Conservation (phyloP, 2,329 filamentous ascomycete genomes). For the Colletotrichum phormii region DNA sequence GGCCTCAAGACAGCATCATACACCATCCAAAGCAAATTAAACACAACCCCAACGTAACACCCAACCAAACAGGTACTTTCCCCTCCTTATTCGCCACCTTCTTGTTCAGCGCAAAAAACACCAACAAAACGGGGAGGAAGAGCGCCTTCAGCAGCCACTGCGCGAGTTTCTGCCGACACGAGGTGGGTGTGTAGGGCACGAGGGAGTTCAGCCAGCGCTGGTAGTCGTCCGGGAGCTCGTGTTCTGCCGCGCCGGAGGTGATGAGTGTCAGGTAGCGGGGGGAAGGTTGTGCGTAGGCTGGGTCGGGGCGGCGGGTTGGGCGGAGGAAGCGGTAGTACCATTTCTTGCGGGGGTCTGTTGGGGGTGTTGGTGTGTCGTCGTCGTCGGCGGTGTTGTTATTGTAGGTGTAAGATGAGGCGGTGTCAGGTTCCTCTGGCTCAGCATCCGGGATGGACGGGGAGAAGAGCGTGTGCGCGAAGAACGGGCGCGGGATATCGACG, state of each 20-base stretch:
- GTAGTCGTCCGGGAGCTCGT: constrained; percentile 83
- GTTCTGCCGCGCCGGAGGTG: constrained; percentile 81
- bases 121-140: constrained; percentile 48
- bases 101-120: constrained; percentile 41
- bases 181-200: constrained; percentile 78
- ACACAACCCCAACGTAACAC: constrained; percentile 63
- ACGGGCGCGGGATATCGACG: constrained; percentile 67
- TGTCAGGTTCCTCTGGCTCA: constrained; percentile 36
- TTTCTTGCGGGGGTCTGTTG: constrained; percentile 44
- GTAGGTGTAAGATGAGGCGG: constrained; percentile 35
- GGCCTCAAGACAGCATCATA: constrained; percentile 63
- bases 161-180: constrained; percentile 73
- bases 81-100: constrained; percentile 75
- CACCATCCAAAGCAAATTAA: constrained; percentile 56
- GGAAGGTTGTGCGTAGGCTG: constrained; percentile 84
- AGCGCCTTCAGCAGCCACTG: constrained; percentile 65
- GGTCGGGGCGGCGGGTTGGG: constrained; percentile 67
- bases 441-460: constrained; percentile 65
- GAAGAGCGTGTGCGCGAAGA: constrained; percentile 88
- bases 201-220: constrained; percentile 77
- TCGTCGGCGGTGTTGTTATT: constrained; percentile 24
- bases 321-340: constrained; percentile 61
- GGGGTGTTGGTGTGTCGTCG: constrained; percentile 32
- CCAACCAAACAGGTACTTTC: constrained; percentile 75
- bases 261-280: constrained; percentile 86